Percentiles rank a stretch among this genome's conserved stretches.
phyloP scores from a whole-genome alignment of 2,329 filamentous ascomycete species.

The Harringtonia lauricola region DNA sequence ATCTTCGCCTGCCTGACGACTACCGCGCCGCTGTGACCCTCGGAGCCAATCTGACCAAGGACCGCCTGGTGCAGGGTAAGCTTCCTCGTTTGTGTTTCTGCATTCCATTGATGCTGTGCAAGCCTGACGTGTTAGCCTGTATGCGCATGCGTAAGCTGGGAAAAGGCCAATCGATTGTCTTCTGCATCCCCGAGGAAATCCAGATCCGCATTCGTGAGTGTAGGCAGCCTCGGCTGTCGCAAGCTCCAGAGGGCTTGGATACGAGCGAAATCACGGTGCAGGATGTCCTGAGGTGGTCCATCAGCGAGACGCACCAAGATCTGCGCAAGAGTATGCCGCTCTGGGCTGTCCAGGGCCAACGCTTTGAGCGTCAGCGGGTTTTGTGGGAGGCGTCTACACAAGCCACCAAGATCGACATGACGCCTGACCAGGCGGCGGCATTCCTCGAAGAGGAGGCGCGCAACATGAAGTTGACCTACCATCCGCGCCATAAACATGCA shows the following conservation, averaged over 20 bases:
- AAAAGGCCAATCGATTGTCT: slow-evolving; percentile 52
- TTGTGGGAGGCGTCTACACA: slow-evolving; percentile 19
- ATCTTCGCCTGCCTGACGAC: slow-evolving; percentile 46
- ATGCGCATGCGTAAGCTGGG: slow-evolving; percentile 64
- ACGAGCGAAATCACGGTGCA: slow-evolving; percentile 27
- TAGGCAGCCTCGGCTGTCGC: slow-evolving; percentile 5
- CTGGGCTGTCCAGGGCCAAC: slow-evolving; percentile 49
- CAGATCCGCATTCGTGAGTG: slow-evolving; percentile 33
- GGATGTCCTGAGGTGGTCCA: slow-evolving; percentile 49
- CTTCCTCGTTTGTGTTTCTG: not conserved
- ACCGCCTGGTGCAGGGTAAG: slow-evolving; percentile 55
- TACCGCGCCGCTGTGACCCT: slow-evolving; percentile 59
- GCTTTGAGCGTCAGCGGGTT: slow-evolving; percentile 30
- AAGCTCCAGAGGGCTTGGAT: too few relatives aligned
- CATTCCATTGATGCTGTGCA: not conserved
- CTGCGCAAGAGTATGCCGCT: slow-evolving; percentile 38
- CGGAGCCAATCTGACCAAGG: slow-evolving; percentile 54
- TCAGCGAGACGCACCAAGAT: slow-evolving; percentile 44
- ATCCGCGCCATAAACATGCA: slow-evolving; percentile 16
- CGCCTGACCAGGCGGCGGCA: slow-evolving; percentile 19
- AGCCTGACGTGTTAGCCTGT: slow-evolving; percentile 33
- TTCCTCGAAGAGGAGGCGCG: slow-evolving; percentile 44
- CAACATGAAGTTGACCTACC: slow-evolving; percentile 40
- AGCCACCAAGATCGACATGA: slow-evolving; percentile 8
- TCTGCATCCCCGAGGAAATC: slow-evolving; percentile 50